phyloP scores from a whole-genome alignment of 345 rosid species.

The Populus pruinosa region DNA sequence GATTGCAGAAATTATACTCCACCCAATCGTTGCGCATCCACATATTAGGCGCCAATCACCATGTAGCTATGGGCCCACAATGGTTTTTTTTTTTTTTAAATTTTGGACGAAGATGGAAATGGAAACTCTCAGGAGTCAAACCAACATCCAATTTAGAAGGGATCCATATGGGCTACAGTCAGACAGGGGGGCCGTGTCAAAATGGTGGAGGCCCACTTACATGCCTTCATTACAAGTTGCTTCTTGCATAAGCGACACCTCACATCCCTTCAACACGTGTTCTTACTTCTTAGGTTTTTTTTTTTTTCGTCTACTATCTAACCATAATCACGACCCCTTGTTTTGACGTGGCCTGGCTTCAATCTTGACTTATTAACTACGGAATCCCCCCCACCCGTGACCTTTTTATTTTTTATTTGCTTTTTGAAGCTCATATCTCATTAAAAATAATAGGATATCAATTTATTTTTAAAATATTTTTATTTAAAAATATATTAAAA shows the following conservation, averaged over 20 bases:
- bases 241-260: not conserved
- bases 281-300: not conserved
- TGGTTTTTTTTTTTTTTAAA: not conserved
- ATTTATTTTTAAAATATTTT: too few relatives aligned
- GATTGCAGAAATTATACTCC: not conserved
- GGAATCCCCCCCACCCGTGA: not conserved
- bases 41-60: not conserved
- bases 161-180: slow-evolving; percentile 11
- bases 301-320: not conserved
- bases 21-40: not conserved
- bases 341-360: not conserved
- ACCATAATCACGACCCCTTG: not conserved
- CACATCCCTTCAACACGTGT: not conserved
- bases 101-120: not conserved
- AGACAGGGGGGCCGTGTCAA: not conserved
- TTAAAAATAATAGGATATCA: too few relatives aligned
- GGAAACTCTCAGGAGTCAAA: not conserved
- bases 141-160: not conserved
- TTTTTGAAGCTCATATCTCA: too few relatives aligned
- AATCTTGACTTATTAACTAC: not conserved
- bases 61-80: slow-evolving; percentile 3
- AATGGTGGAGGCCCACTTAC: slow-evolving; percentile 12
- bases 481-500: too few relatives aligned
- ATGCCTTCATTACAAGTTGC: not conserved
- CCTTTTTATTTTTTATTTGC: too few relatives aligned